Percentiles rank a stretch among this genome's conserved stretches.
Evolutionary conservation across 768 basidiomycete species (phyloP).

Genomic region (Lentinula edodes): DNA sequence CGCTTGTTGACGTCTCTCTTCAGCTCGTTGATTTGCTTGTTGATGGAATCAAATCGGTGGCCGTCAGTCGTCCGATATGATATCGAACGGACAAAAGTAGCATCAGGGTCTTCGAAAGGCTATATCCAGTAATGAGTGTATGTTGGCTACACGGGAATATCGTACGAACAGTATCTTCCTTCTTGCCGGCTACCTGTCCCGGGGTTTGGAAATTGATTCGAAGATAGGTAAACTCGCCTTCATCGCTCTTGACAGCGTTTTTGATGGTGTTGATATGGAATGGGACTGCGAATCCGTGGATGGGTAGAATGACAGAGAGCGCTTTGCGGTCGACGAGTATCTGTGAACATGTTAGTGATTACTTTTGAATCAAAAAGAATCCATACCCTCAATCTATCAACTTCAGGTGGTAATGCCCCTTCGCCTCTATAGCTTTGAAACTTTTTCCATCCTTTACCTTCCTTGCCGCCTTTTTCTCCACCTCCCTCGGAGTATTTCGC

Average conservation of each 20-base stretch:
- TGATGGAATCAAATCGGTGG: conserved; percentile 83
- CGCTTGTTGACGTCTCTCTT: conserved; percentile 97
- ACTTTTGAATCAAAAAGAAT: neutral
- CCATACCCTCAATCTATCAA: conserved; percentile 72
- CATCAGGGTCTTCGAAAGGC: conserved; percentile 96
- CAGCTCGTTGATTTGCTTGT: conserved; percentile 88
- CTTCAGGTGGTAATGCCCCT: conserved; percentile 79
- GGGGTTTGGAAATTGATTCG: conserved; percentile 99
- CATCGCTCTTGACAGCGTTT: conserved; percentile 95
- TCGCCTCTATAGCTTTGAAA: conserved; percentile 98
- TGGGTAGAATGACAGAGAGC: conserved; percentile 84
- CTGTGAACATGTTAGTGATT: conserved; percentile 31
- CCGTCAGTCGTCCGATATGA: conserved; percentile 89
- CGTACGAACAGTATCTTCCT: conserved; percentile 83
- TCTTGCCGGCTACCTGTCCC: conserved; percentile 94
- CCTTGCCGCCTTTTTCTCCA: conserved; percentile 66
- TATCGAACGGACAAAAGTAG: conserved; percentile 93
- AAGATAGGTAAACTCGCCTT: conserved; percentile 90
- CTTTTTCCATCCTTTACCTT: conserved; percentile 91
- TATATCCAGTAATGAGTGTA: conserved; percentile 20
- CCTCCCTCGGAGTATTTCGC: conserved; percentile 81
- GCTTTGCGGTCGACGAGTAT: conserved; percentile 89
- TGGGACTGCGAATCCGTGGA: conserved; percentile 93
- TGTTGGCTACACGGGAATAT: neutral
- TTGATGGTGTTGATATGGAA: conserved; percentile 99